Evolutionary conservation across 768 basidiomycete species (phyloP), one percentile per base, ranked within the genome.

Genomic region (Rhodotorula toruloides): DNA sequence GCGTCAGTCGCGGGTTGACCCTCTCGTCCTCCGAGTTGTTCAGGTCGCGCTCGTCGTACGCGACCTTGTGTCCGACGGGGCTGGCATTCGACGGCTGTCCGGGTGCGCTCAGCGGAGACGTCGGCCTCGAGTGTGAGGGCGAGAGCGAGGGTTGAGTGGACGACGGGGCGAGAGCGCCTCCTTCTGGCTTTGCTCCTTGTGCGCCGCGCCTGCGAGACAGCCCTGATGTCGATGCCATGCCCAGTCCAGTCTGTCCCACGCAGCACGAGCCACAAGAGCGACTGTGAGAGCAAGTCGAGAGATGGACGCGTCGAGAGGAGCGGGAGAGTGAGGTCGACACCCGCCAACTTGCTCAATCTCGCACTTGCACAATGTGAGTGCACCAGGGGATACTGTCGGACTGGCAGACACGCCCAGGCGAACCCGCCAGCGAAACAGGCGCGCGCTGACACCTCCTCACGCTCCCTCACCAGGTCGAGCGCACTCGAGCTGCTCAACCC

Each of bases 41-140:
- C 71, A 96, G 77, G 79, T 99, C 96, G 59, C 91, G 81, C 5
- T 91, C 92, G 81, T 98, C 96, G 75, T 83, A 97, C 10, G 94
- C 96, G 74, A 99, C 62, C 58, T 73, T 73, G 67, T 75, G 74
- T 11, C 60, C 39, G 1, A 32, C 17, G 12, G n/a, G 22, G 7
- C 58, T 46, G 21, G 34, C 37, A 21, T 34, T 25, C 11, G 50
- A n/a, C 19, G 40, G 13, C 3, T 43, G 42, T 4, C 27, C 9
- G 4, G 65, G 40, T 9, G 56, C 25, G 8, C 31, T 42, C 42
- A 12, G 21, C 13, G 44, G 19, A 8, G 46, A 34, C 1, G 44
- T 7, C 4, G 31, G 1, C 29, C 32, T 21, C 19, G n/a, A 11
- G 11, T 27, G 29, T 14, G 48, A 19, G 29, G 36, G 13, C 34